Percentiles rank a stretch among this genome's conserved stretches.
phyloP scores from a whole-genome alignment of 768 basidiomycete genomes.

The Stropharia rugosoannulata region DNA sequence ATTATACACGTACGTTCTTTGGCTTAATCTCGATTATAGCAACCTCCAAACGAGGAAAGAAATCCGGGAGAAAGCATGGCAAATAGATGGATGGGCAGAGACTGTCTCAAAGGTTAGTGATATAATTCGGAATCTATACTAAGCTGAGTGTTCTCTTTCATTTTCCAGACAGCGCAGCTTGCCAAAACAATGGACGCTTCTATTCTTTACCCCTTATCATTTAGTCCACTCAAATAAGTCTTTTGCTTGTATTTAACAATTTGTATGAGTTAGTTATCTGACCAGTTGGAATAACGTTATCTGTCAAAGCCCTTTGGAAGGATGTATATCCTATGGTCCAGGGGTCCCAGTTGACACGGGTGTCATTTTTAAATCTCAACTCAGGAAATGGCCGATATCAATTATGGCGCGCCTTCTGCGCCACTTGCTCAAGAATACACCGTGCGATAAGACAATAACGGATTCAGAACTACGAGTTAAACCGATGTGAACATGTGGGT shows the following conservation, averaged over 20 bases:
- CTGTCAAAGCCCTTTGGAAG: too few species aligned
- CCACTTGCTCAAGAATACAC: too few species aligned
- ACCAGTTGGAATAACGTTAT: conserved; percentile 6
- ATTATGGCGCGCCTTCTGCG: too few species aligned
- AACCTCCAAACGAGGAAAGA: conserved; percentile 81
- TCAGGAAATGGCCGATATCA: too few species aligned
- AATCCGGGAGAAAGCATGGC: conserved; percentile 88
- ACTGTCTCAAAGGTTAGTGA: conserved; percentile 81
- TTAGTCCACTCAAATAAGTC: conserved; percentile 78
- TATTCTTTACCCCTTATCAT: conserved; percentile 77
- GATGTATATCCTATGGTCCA: too few species aligned
- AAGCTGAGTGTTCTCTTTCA: conserved; percentile 8
- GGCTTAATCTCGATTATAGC: conserved; percentile 32
- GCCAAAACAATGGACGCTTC: conserved; percentile 85
- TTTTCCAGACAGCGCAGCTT: conserved; percentile 79
- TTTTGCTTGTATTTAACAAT: conserved; percentile 14
- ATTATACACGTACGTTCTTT: conserved; percentile 8
- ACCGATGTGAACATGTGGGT: too few species aligned
- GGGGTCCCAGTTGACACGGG: too few species aligned
- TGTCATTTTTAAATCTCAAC: too few species aligned
- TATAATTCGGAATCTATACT: conserved; percentile 1
- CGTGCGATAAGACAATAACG: too few species aligned
- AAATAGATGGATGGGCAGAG: conserved; percentile 92
- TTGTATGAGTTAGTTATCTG: conserved; percentile 14
- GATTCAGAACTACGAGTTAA: too few species aligned